Conservation (phyloP, 495 filamentous ascomycete species). For the Penicillium maclennaniae region DNA sequence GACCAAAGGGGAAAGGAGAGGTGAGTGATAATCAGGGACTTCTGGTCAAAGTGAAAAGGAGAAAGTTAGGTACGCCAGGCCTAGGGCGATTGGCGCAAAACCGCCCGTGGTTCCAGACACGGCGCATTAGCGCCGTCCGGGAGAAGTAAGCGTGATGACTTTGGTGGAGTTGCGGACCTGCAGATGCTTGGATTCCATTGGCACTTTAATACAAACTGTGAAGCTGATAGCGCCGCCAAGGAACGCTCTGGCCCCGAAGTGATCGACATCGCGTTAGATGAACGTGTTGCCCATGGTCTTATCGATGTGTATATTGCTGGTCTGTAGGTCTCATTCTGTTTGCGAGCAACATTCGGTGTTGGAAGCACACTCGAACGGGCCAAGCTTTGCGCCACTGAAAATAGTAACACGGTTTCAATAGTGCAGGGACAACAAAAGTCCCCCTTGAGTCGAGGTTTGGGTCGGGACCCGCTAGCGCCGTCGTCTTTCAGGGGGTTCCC, state of each 20-base stretch:
- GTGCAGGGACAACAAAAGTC: slow-evolving; percentile 4
- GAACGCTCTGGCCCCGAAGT: slow-evolving; percentile 15
- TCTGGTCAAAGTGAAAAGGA: slow-evolving; percentile 11
- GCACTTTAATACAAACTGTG: slow-evolving; percentile 13
- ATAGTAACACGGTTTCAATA: slow-evolving; percentile 24
- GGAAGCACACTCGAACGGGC: no score
- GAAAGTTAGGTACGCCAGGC: slow-evolving; percentile 8
- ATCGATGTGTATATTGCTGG: no score
- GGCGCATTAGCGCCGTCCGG: slow-evolving; percentile 4
- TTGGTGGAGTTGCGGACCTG: slow-evolving; percentile 11
- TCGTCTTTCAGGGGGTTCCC: slow-evolving; percentile 9
- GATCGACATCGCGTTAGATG: slow-evolving; percentile 18
- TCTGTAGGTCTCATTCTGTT: no score
- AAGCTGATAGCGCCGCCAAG: slow-evolving; percentile 16
- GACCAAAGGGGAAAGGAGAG: slow-evolving; percentile 23
- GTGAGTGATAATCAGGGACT: slow-evolving; percentile 5
- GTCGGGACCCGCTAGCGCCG: background rate
- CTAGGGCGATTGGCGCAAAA: slow-evolving; percentile 22
- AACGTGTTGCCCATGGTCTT: slow-evolving; percentile 8
- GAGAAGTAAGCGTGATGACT: slow-evolving; percentile 11
- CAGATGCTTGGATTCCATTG: slow-evolving; percentile 17
- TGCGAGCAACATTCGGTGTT: no score
- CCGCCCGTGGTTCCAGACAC: slow-evolving; percentile 21
- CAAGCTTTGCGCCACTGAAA: background rate
- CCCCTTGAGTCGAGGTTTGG: slow-evolving; percentile 26